Evolutionary conservation across 164 flowering plant species (phyloP).

Genomic region (Annona cherimola): DNA sequence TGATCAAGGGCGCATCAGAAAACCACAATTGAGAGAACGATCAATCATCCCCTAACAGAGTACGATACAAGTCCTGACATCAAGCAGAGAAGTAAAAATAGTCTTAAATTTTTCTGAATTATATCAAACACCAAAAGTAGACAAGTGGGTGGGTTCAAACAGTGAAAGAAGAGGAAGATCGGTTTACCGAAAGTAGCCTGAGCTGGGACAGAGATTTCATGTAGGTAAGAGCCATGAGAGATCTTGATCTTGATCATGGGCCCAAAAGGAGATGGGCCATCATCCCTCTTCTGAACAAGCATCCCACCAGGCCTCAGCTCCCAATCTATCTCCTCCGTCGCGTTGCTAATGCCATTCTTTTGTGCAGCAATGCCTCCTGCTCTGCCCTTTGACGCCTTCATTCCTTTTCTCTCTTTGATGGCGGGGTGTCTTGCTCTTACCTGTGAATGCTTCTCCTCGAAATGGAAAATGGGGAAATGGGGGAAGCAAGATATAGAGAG

Average conservation of each 20-base stretch:
- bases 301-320: slow-evolving; percentile 52
- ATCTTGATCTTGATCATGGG: slow-evolving; percentile 48
- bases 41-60: no score
- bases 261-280: slow-evolving; percentile 22
- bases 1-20: no score
- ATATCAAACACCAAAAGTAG: neutral
- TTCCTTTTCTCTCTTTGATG: neutral
- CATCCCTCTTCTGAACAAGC: slow-evolving; percentile 46
- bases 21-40: no score
- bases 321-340: slow-evolving; percentile 32
- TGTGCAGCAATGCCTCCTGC: slow-evolving; percentile 3
- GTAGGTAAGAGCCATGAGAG: slow-evolving; percentile 38
- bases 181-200: slow-evolving; percentile 54
- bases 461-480: neutral
- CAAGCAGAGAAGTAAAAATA: no score
- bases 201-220: slow-evolving; percentile 46
- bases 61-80: no score
- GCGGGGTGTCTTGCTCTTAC: no score
- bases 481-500: no score
- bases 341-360: neutral
- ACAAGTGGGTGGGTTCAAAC: neutral
- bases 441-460: no score
- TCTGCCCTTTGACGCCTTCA: slow-evolving; percentile 3
- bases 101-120: no score
- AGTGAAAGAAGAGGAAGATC: neutral